A percentile compares a stretch with the other conserved stretches of the same genome.
Evolutionary conservation across 75 land plant species (phyloP).

Genomic region (Ceratopteris richardii): DNA sequence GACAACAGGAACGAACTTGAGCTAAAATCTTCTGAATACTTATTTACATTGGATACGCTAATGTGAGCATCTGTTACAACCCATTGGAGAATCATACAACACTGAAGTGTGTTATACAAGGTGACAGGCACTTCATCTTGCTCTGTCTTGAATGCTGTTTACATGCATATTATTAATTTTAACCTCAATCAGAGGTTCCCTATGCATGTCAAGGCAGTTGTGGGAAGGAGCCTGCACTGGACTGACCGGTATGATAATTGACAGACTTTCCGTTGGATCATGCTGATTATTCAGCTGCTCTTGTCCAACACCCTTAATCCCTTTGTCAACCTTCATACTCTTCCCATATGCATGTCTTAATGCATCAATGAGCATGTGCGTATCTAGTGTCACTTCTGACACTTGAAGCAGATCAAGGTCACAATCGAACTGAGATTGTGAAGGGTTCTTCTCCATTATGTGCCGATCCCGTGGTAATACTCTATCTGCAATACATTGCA

Average conservation of each 20-base stretch:
- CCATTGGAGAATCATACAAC: too few species aligned
- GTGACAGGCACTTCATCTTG: too few species aligned
- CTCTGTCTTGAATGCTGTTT: too few species aligned
- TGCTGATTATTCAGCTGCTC: background rate
- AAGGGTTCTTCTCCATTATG: background rate
- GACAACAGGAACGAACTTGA: too few species aligned
- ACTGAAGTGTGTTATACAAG: too few species aligned
- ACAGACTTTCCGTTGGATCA: background rate
- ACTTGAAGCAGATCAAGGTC: constrained; percentile 9
- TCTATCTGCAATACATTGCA: constrained; percentile 9
- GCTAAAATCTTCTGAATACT: too few species aligned
- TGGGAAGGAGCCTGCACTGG: constrained; percentile 11
- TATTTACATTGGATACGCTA: too few species aligned
- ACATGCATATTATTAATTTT: too few species aligned
- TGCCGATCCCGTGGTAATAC: background rate
- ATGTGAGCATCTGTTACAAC: too few species aligned
- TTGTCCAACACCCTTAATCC: too few species aligned
- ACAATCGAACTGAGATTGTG: background rate
- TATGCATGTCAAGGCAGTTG: constrained; percentile 3
- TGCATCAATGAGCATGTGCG: constrained; percentile 12
- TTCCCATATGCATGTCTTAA: constrained; percentile 9
- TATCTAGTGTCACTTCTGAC: constrained; percentile 3
- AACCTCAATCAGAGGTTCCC: too few species aligned
- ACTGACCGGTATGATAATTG: constrained; percentile 7
- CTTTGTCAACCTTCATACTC: background rate